These are phyloP conservation scores for Aspergillus sojae DNA, from an alignment of 2,329 filamentous ascomycete genomes.

Conservation along the genomic window DNA sequence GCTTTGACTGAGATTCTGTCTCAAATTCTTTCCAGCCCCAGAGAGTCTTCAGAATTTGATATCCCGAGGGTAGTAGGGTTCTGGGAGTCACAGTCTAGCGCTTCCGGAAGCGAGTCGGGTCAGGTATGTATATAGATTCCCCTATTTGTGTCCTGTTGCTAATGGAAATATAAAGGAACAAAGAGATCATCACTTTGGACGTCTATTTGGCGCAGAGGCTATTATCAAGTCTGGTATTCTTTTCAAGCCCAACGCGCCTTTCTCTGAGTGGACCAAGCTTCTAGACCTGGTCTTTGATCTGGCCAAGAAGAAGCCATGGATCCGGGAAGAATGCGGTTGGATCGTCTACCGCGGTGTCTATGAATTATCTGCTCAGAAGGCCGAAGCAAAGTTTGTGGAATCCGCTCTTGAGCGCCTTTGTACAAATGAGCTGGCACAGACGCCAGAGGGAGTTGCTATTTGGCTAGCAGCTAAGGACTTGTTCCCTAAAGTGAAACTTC, in stretches of 20 bases:
- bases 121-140: conserved; percentile 45
- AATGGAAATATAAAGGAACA: conserved; percentile 65
- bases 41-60: conserved; percentile 36
- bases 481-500: conserved; percentile 67
- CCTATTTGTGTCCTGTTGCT: background rate
- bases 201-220: conserved; percentile 83
- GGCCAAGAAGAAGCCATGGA: conserved; percentile 81
- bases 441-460: conserved; percentile 84
- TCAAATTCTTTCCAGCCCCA: conserved; percentile 61
- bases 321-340: conserved; percentile 84
- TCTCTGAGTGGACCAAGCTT: conserved; percentile 58
- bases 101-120: conserved; percentile 55
- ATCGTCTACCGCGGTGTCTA: conserved; percentile 73
- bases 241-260: conserved; percentile 59
- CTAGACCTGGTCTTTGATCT: conserved; percentile 73
- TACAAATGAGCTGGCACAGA: conserved; percentile 70
- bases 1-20: conserved; percentile 80
- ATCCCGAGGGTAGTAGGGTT: conserved; percentile 52
- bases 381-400: conserved; percentile 56
- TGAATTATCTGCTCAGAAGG: conserved; percentile 49
- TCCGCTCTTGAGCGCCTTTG: conserved; percentile 65
- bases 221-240: conserved; percentile 78
- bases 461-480: conserved; percentile 73
- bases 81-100: conserved; percentile 55
- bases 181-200: conserved; percentile 80